Base-by-base conservation (phyloP, 257 asterid genomes). In the Solanum gandarillasii region DNA sequence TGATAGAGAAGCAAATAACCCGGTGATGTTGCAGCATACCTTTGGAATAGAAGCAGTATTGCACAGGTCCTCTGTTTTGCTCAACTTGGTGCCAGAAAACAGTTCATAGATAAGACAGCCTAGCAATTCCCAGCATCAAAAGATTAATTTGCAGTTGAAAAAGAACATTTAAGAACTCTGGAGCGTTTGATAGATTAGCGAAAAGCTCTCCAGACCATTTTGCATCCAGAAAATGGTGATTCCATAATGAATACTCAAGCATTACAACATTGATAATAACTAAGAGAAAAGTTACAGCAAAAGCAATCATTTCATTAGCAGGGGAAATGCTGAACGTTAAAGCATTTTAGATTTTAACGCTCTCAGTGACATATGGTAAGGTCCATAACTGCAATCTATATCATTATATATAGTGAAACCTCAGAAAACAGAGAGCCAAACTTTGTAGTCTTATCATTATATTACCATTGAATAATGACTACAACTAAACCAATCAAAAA, bases 61-160 rank as follows among this genome's bases (percentile, higher is more conserved):
- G 48, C 98, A 95, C 93, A 97, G 91, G 87, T 96, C 99, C 92
- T 97, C 99, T 18, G 96, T 91, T 91, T 91, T 95, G 88, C 95
- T 91, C 98, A 97, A 86, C 93, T 97, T 97, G 87, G 89, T 52
- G 84, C 99, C 98, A 89, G 99, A 95, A 92, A 97, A 97, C 70
- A 97, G 97, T 91, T 97, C 99, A 93, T 94, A 95, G 85, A 97
- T 96, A 83, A 97, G 96, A 90, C 99, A 97, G 86, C 99, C 99
- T 97, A 93, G 84, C 88, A 90, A 85, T 87, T 88, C 75, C 87
- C 88, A 65, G 90, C 71, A 90, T 86, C 83, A 34, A 41, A 85
- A 85, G 18, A 74, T 74, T 21, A 74, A 20, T 74, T 74, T 35
- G 73, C 29, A 29, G 87, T 78, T 25, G 48, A 79, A 25, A 52